Evolutionary conservation across 495 filamentous ascomycete species (phyloP).

Genomic region (Viridothelium virens): DNA sequence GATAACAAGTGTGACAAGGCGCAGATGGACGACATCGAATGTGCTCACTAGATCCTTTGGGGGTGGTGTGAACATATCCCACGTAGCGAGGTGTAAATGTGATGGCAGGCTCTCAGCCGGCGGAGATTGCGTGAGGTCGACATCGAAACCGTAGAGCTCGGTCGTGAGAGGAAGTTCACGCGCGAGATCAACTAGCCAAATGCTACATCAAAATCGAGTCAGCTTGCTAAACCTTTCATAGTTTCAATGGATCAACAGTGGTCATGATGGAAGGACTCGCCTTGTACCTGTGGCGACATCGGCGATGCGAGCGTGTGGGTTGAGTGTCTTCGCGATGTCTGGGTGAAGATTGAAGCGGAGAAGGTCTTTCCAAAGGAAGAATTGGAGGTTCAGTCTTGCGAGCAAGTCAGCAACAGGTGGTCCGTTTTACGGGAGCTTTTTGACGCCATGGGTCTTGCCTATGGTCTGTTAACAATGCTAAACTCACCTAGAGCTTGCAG

Average conservation of each 20-base stretch:
- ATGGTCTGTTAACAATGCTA: too few species aligned
- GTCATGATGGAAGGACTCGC: too few species aligned
- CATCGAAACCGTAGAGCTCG: slow-evolving; percentile 27
- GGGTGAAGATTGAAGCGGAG: slow-evolving; percentile 19
- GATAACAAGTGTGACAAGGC: slow-evolving; percentile 31
- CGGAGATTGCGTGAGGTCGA: slow-evolving; percentile 30
- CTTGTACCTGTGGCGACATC: slow-evolving; percentile 19
- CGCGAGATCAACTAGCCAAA: background rate
- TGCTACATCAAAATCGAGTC: too few species aligned
- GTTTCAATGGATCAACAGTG: too few species aligned
- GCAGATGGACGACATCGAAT: slow-evolving; percentile 38
- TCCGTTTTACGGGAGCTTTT: too few species aligned
- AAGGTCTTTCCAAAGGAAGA: slow-evolving; percentile 17
- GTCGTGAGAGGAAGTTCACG: slow-evolving; percentile 18
- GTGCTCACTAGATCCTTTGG: slow-evolving; percentile 23
- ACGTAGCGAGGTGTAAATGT: slow-evolving; percentile 29
- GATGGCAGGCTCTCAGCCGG: slow-evolving; percentile 25
- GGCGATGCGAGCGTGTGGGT: slow-evolving; percentile 14
- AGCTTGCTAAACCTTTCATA: too few species aligned
- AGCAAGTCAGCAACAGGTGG: too few species aligned
- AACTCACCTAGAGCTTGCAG: too few species aligned
- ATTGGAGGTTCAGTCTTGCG: too few species aligned
- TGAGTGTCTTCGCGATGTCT: background rate
- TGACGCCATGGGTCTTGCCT: too few species aligned
- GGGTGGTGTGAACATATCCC: slow-evolving; percentile 27